Conservation (phyloP, 495 filamentous ascomycete genomes). For the Penicillium macrosclerotiorum region DNA sequence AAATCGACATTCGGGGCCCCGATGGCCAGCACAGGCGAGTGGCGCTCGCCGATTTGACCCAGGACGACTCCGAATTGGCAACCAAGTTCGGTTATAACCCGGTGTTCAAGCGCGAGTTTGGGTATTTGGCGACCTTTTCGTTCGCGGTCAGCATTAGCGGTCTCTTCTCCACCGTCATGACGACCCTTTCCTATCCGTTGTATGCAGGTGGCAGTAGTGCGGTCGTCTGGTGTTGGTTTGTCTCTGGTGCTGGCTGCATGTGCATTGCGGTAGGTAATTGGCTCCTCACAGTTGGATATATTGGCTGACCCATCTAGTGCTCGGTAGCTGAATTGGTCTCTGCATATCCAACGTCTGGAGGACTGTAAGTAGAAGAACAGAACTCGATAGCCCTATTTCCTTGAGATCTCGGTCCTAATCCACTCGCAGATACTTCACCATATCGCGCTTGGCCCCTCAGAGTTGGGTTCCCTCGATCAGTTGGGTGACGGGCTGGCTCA, state of each 20-base stretch:
- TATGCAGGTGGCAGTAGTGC: slow-evolving; percentile 58
- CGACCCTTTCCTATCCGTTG: slow-evolving; percentile 60
- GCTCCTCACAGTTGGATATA: neutral
- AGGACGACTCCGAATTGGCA: slow-evolving; percentile 19
- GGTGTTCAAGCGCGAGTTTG: slow-evolving; percentile 65
- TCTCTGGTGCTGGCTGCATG: slow-evolving; percentile 61
- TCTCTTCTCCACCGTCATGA: slow-evolving; percentile 59
- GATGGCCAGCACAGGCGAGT: slow-evolving; percentile 14
- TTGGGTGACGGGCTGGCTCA: slow-evolving; percentile 61
- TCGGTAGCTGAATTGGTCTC: slow-evolving; percentile 56
- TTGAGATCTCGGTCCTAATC: no score
- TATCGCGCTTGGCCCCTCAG: slow-evolving; percentile 38
- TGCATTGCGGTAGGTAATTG: slow-evolving; percentile 51
- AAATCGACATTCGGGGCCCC: slow-evolving; percentile 11
- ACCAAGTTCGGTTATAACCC: slow-evolving; percentile 22
- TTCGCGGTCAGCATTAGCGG: slow-evolving; percentile 63
- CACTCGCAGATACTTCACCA: slow-evolving; percentile 45
- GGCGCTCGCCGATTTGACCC: slow-evolving; percentile 3
- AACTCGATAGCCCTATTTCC: no score
- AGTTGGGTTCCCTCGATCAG: slow-evolving; percentile 40
- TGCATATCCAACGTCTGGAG: slow-evolving; percentile 51
- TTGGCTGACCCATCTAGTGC: slow-evolving; percentile 11
- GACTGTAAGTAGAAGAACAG: slow-evolving; percentile 36
- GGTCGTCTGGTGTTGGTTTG: slow-evolving; percentile 64
- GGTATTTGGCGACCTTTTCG: slow-evolving; percentile 59